Evolutionary conservation across 83 land plant species (phyloP).

Genomic region (Thuja plicata): DNA sequence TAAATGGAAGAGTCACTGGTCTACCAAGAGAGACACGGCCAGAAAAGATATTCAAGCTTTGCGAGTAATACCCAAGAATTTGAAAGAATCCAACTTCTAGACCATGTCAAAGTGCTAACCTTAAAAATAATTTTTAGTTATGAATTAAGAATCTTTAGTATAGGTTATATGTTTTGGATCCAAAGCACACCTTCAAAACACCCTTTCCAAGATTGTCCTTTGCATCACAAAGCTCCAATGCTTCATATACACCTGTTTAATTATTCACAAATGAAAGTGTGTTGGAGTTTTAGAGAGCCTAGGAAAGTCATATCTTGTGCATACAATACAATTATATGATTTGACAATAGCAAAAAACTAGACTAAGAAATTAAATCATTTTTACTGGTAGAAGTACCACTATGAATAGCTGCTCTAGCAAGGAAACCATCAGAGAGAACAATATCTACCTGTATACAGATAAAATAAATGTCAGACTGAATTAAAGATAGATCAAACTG

Average conservation of each 20-base stretch:
- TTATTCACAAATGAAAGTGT: not conserved
- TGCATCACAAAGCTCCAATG: constrained; percentile 86
- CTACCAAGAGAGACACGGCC: not conserved
- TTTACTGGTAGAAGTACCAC: constrained; percentile 95
- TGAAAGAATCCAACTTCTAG: not conserved
- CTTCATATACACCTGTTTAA: constrained; percentile 76
- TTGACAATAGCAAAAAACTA: not conserved
- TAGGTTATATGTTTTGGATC: too few species aligned
- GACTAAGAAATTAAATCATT: not conserved
- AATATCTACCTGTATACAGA: constrained; percentile 57
- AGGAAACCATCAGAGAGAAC: constrained; percentile 41
- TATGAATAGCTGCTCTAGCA: constrained; percentile 94
- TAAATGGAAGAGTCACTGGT: not conserved
- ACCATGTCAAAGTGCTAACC: not conserved
- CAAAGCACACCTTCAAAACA: constrained; percentile 62
- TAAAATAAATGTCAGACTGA: not conserved
- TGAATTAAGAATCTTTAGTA: not conserved
- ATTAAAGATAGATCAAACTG: too few species aligned
- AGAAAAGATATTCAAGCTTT: not conserved
- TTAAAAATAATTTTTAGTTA: not conserved
- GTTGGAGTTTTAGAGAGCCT: not conserved
- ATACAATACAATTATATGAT: too few species aligned
- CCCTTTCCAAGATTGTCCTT: constrained; percentile 94
- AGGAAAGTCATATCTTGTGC: not conserved
- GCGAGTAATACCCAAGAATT: too few species aligned